phyloP scores from a whole-genome alignment of 2,329 filamentous ascomycete species.

The Paraconiothyrium sp. region DNA sequence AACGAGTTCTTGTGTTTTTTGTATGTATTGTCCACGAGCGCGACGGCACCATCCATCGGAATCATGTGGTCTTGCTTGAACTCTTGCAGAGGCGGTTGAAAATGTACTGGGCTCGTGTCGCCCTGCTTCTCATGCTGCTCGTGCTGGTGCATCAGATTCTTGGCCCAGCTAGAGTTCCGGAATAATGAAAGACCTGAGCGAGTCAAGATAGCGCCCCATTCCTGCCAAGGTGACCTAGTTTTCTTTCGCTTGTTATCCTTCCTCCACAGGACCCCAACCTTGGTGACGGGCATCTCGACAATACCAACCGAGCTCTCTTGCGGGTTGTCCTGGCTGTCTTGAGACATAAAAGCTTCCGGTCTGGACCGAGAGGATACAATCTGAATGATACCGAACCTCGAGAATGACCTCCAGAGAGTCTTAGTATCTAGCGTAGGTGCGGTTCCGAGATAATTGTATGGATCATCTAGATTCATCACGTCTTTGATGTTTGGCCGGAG shows the following conservation, averaged over 20 bases:
- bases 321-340: conserved; percentile 84
- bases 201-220: conserved; percentile 96
- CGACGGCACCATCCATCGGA: conserved; percentile 92
- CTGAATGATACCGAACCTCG: conserved; percentile 89
- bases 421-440: conserved; percentile 79
- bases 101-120: conserved; percentile 80
- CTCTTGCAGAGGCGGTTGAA: conserved; percentile 86
- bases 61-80: conserved; percentile 96
- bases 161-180: conserved; percentile 91
- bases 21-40: conserved; percentile 84
- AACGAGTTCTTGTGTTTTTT: conserved; percentile 97
- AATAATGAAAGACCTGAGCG: conserved; percentile 98
- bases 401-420: conserved; percentile 86
- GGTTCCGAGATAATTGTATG: conserved; percentile 87
- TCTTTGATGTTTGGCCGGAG: conserved; percentile 88
- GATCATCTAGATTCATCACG: conserved; percentile 90
- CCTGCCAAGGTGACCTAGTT: conserved; percentile 94
- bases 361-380: conserved; percentile 94
- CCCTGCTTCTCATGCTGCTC: conserved; percentile 83
- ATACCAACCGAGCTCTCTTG: conserved; percentile 84
- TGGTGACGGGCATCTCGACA: conserved; percentile 97
- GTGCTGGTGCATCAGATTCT: conserved; percentile 87
- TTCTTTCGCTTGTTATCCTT: conserved; percentile 96
- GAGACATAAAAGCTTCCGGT: conserved; percentile 93
- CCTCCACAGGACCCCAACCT: conserved; percentile 92